Conservation (phyloP, 208 protist species). For the Trypanosoma rangeli region DNA sequence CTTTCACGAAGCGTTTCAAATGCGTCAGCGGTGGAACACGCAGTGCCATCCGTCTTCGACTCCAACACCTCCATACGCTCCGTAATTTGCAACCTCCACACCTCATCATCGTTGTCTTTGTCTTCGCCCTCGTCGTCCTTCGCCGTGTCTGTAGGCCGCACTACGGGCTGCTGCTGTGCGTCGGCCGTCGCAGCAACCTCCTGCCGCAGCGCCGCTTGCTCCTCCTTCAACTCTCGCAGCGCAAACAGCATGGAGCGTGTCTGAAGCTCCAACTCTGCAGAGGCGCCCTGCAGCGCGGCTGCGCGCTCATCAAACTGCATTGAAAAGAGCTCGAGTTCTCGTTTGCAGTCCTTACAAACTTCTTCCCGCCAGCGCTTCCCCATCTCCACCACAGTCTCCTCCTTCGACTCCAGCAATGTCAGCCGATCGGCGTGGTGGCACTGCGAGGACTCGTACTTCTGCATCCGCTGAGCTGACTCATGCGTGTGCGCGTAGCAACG, state of each 20-base stretch:
- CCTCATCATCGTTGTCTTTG: not conserved
- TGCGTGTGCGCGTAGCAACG: not conserved
- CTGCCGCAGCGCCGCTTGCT: constrained; percentile 1
- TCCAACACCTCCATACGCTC: constrained; percentile 22
- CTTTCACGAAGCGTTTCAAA: constrained; percentile 18
- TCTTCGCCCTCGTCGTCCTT: constrained; percentile 2
- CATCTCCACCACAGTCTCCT: not conserved
- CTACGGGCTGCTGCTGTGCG: not conserved
- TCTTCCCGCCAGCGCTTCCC: constrained; percentile 4
- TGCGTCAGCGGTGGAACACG: constrained; percentile 26
- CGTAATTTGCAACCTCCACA: not conserved
- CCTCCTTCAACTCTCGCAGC: constrained; percentile 18
- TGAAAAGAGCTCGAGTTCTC: constrained; percentile 2
- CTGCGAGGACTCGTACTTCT: not conserved
- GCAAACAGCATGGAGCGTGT: constrained; percentile 14
- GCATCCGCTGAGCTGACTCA: not conserved
- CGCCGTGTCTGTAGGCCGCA: not conserved
- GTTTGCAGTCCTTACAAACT: not conserved
- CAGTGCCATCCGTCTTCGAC: constrained; percentile 7
- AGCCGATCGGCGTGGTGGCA: constrained; percentile 3
- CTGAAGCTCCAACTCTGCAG: constrained; percentile 1
- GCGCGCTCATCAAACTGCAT: constrained; percentile 5
- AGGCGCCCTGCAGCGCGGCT: not conserved
- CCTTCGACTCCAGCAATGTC: not conserved
- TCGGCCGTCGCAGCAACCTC: constrained; percentile 11